phyloP scores from a whole-genome alignment of 176 grass and related monocot species.

The Musa itinerans region DNA sequence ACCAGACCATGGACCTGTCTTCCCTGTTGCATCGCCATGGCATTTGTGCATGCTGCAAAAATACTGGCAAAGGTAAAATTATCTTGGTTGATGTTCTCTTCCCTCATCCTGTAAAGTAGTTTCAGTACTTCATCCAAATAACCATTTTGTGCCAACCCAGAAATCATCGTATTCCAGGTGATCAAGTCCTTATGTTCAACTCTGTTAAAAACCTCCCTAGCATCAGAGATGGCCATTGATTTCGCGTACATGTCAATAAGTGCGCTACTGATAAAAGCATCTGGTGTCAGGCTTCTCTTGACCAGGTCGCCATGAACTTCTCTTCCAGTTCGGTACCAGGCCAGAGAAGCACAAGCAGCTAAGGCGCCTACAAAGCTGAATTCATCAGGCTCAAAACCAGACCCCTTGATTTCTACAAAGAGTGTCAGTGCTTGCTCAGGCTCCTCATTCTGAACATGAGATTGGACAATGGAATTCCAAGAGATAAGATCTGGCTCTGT shows the following conservation, averaged over 20 bases:
- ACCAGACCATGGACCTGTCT: slow-evolving; percentile 16
- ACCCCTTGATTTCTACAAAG: slow-evolving; percentile 16
- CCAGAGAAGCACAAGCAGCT: slow-evolving; percentile 27
- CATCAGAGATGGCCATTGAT: slow-evolving; percentile 11
- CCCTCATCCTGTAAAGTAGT: slow-evolving; percentile 13
- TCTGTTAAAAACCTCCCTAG: slow-evolving; percentile 13
- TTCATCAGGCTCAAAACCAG: slow-evolving; percentile 15
- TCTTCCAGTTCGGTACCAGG: slow-evolving; percentile 13
- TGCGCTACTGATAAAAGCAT: slow-evolving; percentile 12
- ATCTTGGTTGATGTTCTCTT: slow-evolving; percentile 7
- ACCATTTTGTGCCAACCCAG: slow-evolving; percentile 12
- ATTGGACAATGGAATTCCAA: slow-evolving; percentile 32
- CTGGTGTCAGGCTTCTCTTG: slow-evolving; percentile 15
- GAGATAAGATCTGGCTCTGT: slow-evolving; percentile 22
- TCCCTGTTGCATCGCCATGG: slow-evolving; percentile 20
- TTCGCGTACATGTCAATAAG: slow-evolving; percentile 33
- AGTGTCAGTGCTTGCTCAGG: slow-evolving; percentile 12
- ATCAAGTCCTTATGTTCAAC: slow-evolving; percentile 19
- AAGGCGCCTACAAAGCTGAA: slow-evolving; percentile 18
- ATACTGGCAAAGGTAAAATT: slow-evolving; percentile 22
- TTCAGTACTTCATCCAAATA: slow-evolving; percentile 14
- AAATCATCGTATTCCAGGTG: slow-evolving; percentile 26
- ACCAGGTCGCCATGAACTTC: slow-evolving; percentile 23
- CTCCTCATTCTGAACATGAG: slow-evolving; percentile 17
- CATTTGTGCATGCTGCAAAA: slow-evolving; percentile 18